Evolutionary conservation across 2,329 filamentous ascomycete genomes (phyloP).

Genomic region (Phialophora macrospora): DNA sequence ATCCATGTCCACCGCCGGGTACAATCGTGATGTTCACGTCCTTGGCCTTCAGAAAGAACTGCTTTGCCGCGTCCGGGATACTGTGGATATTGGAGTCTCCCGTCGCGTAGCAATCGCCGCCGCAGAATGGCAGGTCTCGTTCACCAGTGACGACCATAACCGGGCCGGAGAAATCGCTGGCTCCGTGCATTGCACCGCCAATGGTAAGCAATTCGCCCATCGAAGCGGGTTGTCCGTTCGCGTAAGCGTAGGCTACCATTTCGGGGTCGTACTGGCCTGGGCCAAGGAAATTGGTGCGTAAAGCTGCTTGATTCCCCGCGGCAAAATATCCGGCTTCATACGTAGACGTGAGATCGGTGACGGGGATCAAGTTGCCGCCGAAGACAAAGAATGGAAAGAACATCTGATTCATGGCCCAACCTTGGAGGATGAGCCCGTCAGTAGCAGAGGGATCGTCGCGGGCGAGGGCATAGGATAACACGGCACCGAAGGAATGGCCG

Average conservation of each 20-base stretch:
- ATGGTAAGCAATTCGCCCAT: constrained; percentile 65
- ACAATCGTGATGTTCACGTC: constrained; percentile 62
- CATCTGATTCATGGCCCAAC: constrained; percentile 59
- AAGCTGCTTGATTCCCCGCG: constrained; percentile 57
- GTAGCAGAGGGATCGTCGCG: constrained; percentile 52
- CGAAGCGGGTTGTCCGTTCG: constrained; percentile 61
- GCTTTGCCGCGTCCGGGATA: constrained; percentile 52
- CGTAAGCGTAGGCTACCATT: constrained; percentile 54
- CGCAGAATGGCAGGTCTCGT: constrained; percentile 63
- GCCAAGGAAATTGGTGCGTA: constrained; percentile 51
- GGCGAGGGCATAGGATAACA: constrained; percentile 62
- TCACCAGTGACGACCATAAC: constrained; percentile 64
- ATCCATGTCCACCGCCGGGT: constrained; percentile 56
- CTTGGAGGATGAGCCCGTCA: constrained; percentile 65
- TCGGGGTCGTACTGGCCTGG: constrained; percentile 61
- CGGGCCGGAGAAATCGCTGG: constrained; percentile 55
- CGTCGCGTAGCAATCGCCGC: constrained; percentile 62
- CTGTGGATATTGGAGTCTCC: constrained; percentile 46
- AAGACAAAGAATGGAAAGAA: constrained; percentile 49
- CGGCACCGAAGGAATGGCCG: constrained; percentile 67
- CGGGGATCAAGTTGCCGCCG: constrained; percentile 29
- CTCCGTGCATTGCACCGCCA: constrained; percentile 45
- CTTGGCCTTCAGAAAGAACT: constrained; percentile 53
- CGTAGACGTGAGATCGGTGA: constrained; percentile 51
- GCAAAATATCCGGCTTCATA: constrained; percentile 58